Conservation (phyloP, 306 rosid genomes). For the Prunus mume region DNA sequence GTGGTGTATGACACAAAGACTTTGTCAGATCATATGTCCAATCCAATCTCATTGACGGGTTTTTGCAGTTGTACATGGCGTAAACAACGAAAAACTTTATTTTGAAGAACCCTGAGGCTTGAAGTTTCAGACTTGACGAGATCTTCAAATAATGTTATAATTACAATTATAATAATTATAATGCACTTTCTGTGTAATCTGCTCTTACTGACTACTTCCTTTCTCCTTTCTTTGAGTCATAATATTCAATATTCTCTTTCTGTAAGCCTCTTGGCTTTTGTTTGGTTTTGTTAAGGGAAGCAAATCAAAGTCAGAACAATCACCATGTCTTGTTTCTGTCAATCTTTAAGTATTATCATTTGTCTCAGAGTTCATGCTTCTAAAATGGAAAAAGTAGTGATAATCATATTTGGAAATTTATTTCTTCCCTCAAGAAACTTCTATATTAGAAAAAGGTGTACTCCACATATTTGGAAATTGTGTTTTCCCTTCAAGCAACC, state of each 20-base stretch:
- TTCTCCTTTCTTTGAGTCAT: conserved; percentile 44
- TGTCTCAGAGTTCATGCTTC: conserved; percentile 38
- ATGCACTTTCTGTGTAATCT: conserved; percentile 4
- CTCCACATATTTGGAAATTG: conserved; percentile 39
- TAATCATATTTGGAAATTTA: conserved; percentile 46
- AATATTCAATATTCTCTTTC: conserved; percentile 58
- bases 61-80: conserved; percentile 42
- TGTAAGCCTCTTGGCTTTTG: conserved; percentile 35
- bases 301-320: conserved; percentile 67
- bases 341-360: conserved; percentile 36
- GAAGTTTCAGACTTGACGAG: background rate
- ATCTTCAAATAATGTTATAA: background rate
- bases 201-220: background rate
- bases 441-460: conserved; percentile 48
- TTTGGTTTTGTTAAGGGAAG: conserved; percentile 60
- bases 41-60: conserved; percentile 55
- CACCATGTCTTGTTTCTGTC: conserved; percentile 74
- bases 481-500: conserved; percentile 66
- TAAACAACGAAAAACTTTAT: conserved; percentile 52
- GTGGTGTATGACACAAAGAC: conserved; percentile 19
- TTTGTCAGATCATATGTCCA: conserved; percentile 75
- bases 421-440: conserved; percentile 61
- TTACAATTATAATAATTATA: background rate
- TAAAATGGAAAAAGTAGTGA: conserved; percentile 38
- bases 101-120: background rate